Conservation (phyloP, 192 early-diverging fungal species). For the Allomyces macrogynus region DNA sequence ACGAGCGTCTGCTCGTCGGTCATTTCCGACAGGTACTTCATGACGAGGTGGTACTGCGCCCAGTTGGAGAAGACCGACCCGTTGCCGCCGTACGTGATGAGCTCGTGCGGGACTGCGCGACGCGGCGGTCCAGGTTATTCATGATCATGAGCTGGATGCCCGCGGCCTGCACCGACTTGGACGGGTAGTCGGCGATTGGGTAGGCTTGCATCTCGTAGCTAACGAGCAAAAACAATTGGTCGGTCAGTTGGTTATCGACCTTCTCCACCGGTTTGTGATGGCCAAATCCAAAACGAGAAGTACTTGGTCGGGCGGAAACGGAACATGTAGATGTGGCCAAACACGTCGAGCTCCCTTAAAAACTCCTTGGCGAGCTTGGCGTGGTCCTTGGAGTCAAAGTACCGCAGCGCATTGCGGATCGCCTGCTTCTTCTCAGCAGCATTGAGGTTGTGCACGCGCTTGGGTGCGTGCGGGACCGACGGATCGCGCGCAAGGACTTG, state of each 20-base stretch:
- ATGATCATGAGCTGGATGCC: conserved; percentile 9
- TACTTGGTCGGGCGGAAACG: conserved; percentile 7
- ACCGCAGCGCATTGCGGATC: conserved; percentile 7
- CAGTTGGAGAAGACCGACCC: conserved; percentile 10
- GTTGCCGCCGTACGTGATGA: conserved; percentile 13
- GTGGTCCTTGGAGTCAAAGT: conserved; percentile 7
- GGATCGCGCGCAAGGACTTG: conserved; percentile 5
- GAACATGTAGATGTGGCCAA: conserved; percentile 10
- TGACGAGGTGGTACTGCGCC: conserved; percentile 10
- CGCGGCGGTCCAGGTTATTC: conserved; percentile 8
- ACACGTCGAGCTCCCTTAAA: conserved; percentile 4
- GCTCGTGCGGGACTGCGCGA: conserved; percentile 10
- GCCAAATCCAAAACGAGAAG: neutral
- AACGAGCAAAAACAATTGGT: too few relatives aligned
- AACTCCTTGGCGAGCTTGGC: conserved; percentile 8
- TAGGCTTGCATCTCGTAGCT: conserved; percentile 8
- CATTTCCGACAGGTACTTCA: conserved; percentile 9
- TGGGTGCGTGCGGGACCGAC: conserved; percentile 10
- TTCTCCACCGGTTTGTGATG: too few relatives aligned
- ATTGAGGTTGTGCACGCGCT: conserved; percentile 5
- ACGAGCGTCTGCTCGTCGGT: conserved; percentile 9
- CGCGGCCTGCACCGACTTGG: conserved; percentile 6
- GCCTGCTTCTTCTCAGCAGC: conserved; percentile 8
- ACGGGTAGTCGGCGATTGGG: conserved; percentile 8
- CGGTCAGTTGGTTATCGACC: too few relatives aligned